These are phyloP conservation scores for Coemansia sp. DNA, from an alignment of 192 early-diverging fungal genomes.

Conservation along the genomic window DNA sequence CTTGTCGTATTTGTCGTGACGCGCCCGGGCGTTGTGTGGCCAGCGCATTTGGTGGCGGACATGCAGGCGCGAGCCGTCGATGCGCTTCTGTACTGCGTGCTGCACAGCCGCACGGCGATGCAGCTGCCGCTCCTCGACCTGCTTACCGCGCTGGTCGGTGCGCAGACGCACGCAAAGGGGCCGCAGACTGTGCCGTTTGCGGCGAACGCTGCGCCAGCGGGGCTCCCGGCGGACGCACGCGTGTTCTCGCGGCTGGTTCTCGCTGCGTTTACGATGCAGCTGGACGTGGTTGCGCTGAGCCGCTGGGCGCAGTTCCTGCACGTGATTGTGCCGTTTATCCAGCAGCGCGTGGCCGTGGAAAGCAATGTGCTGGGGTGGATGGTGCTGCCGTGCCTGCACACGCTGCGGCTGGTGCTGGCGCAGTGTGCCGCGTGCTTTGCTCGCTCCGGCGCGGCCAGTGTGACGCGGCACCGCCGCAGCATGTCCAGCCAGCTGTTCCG, in stretches of 20 bases:
- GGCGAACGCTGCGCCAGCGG: background rate
- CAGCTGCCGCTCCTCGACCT: slow-evolving; percentile 41
- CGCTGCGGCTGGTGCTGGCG: slow-evolving; percentile 29
- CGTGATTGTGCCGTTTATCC: slow-evolving; percentile 18
- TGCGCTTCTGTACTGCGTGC: slow-evolving; percentile 33
- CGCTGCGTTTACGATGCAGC: slow-evolving; percentile 37
- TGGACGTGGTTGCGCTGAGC: slow-evolving; percentile 25
- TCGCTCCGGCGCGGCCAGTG: background rate
- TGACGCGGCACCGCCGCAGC: slow-evolving; percentile 1
- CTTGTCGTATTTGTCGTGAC: slow-evolving; percentile 19
- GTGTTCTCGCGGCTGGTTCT: slow-evolving; percentile 31
- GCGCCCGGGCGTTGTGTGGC: slow-evolving; percentile 20
- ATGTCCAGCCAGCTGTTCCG: slow-evolving; percentile 11
- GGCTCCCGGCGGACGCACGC: background rate
- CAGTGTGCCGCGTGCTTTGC: slow-evolving; percentile 37
- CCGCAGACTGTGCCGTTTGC: background rate
- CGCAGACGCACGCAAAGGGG: background rate
- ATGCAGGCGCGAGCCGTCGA: slow-evolving; percentile 25
- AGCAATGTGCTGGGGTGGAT: slow-evolving; percentile 20
- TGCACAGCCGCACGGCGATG: slow-evolving; percentile 18
- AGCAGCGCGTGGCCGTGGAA: slow-evolving; percentile 7
- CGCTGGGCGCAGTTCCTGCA: slow-evolving; percentile 29
- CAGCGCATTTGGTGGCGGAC: slow-evolving; percentile 4
- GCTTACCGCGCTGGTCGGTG: slow-evolving; percentile 12
- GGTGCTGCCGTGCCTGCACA: slow-evolving; percentile 38